Evolutionary conservation across 2,329 filamentous ascomycete genomes (phyloP).

Genomic region (Tolypocladium nubicola): DNA sequence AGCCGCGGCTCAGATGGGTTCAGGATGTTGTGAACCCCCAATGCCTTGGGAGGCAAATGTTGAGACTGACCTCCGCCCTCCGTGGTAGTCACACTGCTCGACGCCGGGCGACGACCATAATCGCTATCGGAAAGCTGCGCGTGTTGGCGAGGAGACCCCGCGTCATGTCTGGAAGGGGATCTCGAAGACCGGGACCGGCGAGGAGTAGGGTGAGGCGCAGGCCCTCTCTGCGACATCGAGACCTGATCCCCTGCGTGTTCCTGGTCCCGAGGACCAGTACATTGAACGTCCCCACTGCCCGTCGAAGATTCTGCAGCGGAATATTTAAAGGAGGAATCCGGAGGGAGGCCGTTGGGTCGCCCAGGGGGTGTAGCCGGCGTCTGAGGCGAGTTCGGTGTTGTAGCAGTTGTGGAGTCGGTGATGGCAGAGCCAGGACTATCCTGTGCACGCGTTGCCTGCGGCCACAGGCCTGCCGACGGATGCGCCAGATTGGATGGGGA

Average conservation of each 20-base stretch:
- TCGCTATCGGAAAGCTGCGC: conserved; percentile 8
- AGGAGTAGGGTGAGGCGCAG: conserved; percentile 45
- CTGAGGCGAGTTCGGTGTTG: conserved; percentile 21
- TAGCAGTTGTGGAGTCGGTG: conserved; percentile 20
- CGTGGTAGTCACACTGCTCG: conserved; percentile 9
- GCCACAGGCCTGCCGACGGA: conserved; percentile 20
- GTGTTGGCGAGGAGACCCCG: conserved; percentile 13
- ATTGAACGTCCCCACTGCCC: conserved; percentile 35
- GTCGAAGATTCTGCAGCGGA: conserved; percentile 10
- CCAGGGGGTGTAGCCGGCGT: conserved; percentile 24
- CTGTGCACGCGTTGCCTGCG: conserved; percentile 19
- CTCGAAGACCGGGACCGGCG: conserved; percentile 35
- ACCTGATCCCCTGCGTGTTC: conserved; percentile 45
- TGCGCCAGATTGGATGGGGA: conserved; percentile 21
- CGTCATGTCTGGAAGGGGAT: conserved; percentile 28
- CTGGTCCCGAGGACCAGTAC: conserved; percentile 41
- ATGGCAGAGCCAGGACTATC: conserved; percentile 20
- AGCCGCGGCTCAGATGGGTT: conserved; percentile 22
- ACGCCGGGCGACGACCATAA: conserved; percentile 13
- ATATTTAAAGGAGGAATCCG: conserved; percentile 12
- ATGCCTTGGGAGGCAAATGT: conserved; percentile 13
- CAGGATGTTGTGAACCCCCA: conserved; percentile 27
- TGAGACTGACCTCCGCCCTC: conserved; percentile 13
- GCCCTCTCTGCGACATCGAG: conserved; percentile 54
- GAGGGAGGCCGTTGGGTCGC: conserved; percentile 11